These are phyloP conservation scores for Aspergillus sp. DNA, from an alignment of 2,329 filamentous ascomycete genomes.

Conservation along the genomic window DNA sequence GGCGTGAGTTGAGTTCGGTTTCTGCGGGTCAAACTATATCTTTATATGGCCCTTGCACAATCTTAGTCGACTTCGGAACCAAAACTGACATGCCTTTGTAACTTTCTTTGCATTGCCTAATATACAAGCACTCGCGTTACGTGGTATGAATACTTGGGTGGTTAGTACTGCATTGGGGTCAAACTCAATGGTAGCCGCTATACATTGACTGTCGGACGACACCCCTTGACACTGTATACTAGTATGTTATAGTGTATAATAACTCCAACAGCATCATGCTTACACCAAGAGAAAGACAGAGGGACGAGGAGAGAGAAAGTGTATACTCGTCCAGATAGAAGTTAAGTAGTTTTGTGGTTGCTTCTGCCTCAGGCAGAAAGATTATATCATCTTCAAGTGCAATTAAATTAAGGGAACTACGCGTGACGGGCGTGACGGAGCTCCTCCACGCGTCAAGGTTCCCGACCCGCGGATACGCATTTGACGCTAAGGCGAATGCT, in stretches of 20 bases:
- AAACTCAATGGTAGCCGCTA: neutral
- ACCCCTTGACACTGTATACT: neutral
- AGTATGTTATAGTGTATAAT: neutral
- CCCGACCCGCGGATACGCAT: conserved; percentile 18
- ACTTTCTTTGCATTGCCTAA: conserved; percentile 2
- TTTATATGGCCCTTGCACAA: neutral
- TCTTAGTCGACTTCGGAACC: neutral
- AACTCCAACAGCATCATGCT: neutral
- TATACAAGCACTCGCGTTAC: conserved; percentile 14
- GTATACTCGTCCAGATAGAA: neutral
- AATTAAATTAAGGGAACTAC: conserved; percentile 5
- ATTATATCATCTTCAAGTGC: neutral
- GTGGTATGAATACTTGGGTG: conserved; percentile 6
- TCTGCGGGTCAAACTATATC: neutral
- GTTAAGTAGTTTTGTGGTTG: neutral
- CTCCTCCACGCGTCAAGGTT: conserved; percentile 36
- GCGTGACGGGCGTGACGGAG: conserved; percentile 23
- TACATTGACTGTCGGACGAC: neutral
- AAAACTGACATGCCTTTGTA: neutral
- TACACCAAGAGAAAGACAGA: neutral
- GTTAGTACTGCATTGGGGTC: neutral
- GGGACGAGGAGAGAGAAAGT: neutral
- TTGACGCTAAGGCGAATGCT: neutral
- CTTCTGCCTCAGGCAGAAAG: neutral
- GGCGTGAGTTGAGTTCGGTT: neutral